These are phyloP conservation scores for Candida sp. DNA, from an alignment of 1,139 yeast genomes.

Conservation along the genomic window DNA sequence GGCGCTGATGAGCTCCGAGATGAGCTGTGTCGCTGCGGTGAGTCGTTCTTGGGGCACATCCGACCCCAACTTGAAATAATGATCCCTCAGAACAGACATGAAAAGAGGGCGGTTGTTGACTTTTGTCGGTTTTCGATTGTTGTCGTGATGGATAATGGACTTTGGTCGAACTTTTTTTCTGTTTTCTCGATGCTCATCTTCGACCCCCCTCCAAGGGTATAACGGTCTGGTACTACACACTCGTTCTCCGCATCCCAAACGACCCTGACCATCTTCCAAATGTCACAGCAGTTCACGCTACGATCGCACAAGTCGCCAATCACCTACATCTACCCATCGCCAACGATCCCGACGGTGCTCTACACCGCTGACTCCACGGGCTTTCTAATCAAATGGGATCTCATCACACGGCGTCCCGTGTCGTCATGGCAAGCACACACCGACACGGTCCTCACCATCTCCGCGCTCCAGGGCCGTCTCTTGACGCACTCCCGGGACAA, in stretches of 20 bases:
- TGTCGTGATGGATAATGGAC: too few relatives aligned
- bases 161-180: background rate
- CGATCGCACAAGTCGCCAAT: constrained; percentile 12
- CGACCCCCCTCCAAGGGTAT: too few relatives aligned
- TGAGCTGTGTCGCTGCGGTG: constrained; percentile 68
- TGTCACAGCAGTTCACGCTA: constrained; percentile 8
- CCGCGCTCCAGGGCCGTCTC: constrained; percentile 34
- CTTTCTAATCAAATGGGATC: constrained; percentile 54
- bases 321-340: constrained; percentile 4
- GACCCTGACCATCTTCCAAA: background rate
- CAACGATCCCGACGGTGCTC: background rate
- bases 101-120: too few relatives aligned
- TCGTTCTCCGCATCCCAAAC: background rate
- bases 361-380: constrained; percentile 29
- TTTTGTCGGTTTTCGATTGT: too few relatives aligned
- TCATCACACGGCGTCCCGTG: constrained; percentile 44
- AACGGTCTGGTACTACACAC: too few relatives aligned
- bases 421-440: constrained; percentile 55
- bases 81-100: constrained; percentile 62
- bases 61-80: constrained; percentile 79
- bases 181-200: constrained; percentile 1
- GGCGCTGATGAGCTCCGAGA: constrained; percentile 57
- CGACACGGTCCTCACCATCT: constrained; percentile 46
- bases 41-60: constrained; percentile 77
- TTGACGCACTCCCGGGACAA: constrained; percentile 63